Conservation (phyloP, 352 stramenopile genomes). For the Phytophthora ramorum region DNA sequence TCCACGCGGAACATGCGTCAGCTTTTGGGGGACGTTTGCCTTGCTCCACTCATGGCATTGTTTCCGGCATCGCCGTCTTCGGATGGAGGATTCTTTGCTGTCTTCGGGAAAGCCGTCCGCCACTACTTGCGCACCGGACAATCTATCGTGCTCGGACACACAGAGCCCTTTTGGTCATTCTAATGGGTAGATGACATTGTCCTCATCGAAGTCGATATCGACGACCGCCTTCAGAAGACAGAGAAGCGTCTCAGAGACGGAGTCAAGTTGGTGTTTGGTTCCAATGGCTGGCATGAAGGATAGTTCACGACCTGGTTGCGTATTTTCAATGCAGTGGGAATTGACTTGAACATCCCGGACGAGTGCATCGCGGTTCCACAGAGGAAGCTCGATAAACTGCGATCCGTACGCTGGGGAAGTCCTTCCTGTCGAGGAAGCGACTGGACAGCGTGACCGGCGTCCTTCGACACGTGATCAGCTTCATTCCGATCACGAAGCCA, state of each 20-base stretch:
- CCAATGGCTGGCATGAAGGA: constrained; percentile 12
- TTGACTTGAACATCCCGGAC: constrained; percentile 7
- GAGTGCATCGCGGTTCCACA: constrained; percentile 6
- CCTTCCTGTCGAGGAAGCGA: not conserved
- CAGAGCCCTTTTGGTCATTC: not conserved
- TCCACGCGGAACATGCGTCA: not conserved
- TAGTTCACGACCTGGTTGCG: constrained; percentile 20
- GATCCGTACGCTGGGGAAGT: not conserved
- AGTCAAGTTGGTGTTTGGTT: constrained; percentile 11
- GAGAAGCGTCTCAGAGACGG: constrained; percentile 16
- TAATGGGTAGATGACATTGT: constrained; percentile 9
- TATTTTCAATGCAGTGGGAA: constrained; percentile 4
- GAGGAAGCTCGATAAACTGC: constrained; percentile 1
- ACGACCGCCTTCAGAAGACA: constrained; percentile 4
- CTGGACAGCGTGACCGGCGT: constrained; percentile 3
- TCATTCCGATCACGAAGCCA: constrained; percentile 16
- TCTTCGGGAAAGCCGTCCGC: constrained; percentile 8
- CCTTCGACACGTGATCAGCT: constrained; percentile 10
- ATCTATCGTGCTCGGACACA: not conserved
- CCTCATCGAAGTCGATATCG: constrained; percentile 3
- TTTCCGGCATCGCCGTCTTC: constrained; percentile 11
- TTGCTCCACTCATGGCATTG: not conserved
- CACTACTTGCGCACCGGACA: constrained; percentile 3
- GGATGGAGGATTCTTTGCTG: constrained; percentile 18
- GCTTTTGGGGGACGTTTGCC: constrained; percentile 4